These are phyloP conservation scores for Trypanosoma melophagium DNA, from an alignment of 208 protist species.

Conservation along the genomic window DNA sequence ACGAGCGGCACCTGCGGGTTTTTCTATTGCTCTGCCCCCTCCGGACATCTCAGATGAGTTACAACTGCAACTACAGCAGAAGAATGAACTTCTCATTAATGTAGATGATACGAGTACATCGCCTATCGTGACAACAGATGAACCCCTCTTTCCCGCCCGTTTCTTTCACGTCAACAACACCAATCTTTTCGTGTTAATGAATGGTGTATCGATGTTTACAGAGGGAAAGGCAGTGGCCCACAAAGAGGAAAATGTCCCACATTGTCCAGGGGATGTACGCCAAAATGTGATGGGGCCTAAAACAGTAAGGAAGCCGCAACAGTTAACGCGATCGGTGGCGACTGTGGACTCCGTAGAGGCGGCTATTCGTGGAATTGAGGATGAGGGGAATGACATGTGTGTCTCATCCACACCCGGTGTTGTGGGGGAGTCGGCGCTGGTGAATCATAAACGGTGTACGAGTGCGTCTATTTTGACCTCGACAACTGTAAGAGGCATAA, in stretches of 20 bases:
- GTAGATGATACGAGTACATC: slow-evolving; percentile 72
- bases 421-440: neutral
- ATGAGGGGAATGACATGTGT: slow-evolving; percentile 24
- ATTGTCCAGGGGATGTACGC: slow-evolving; percentile 26
- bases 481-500: neutral
- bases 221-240: slow-evolving; percentile 78
- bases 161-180: slow-evolving; percentile 91
- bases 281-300: neutral
- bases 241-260: slow-evolving; percentile 54
- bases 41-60: slow-evolving; percentile 45
- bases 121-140: slow-evolving; percentile 67
- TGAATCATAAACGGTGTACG: neutral
- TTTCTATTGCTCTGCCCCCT: slow-evolving; percentile 59
- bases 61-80: slow-evolving; percentile 64
- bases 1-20: slow-evolving; percentile 33
- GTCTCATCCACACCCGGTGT: neutral
- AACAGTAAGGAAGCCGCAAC: slow-evolving; percentile 4
- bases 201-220: slow-evolving; percentile 87
- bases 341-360: slow-evolving; percentile 69
- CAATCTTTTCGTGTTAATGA: slow-evolving; percentile 85
- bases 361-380: slow-evolving; percentile 78
- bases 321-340: neutral
- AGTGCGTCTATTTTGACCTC: neutral
- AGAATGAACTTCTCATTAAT: slow-evolving; percentile 77
- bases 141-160: slow-evolving; percentile 34